Evolutionary conservation across 805 yeast species (phyloP).

Genomic region (Candida silvatica): DNA sequence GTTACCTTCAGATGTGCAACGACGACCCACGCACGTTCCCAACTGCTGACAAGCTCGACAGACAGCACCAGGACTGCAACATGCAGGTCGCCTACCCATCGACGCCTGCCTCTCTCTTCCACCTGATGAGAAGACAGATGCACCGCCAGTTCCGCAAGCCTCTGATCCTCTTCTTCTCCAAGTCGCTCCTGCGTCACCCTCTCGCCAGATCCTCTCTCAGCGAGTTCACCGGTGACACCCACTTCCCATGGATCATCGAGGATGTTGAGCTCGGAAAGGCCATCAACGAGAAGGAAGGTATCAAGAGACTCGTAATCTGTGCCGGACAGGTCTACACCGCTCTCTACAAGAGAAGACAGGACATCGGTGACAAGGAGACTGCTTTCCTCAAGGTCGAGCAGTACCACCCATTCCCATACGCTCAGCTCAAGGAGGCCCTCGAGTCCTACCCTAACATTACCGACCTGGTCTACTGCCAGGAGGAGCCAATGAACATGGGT

Average conservation of each 20-base stretch:
- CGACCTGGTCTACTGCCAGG: conserved; percentile 96
- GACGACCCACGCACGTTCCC: conserved; percentile 97
- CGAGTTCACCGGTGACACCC: conserved; percentile 87
- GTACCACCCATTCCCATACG: conserved; percentile 97
- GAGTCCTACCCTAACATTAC: conserved; percentile 71
- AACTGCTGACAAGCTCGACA: conserved; percentile 71
- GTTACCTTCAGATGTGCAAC: conserved; percentile 91
- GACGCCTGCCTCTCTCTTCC: conserved; percentile 96
- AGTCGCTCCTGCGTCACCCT: conserved; percentile 93
- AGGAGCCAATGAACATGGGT: conserved; percentile 98
- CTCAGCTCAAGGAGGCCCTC: conserved; percentile 80
- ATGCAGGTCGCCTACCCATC: conserved; percentile 98
- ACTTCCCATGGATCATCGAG: conserved; percentile 94
- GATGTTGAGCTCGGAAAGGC: conserved; percentile 79
- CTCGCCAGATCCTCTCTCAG: conserved; percentile 78
- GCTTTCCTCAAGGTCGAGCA: conserved; percentile 90
- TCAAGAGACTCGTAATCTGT: conserved; percentile 77
- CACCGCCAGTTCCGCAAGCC: conserved; percentile 98
- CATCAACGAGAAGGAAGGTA: conserved; percentile 70
- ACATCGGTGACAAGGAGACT: conserved; percentile 68
- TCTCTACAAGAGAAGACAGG: conserved; percentile 79
- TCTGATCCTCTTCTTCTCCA: conserved; percentile 79
- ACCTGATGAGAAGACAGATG: conserved; percentile 95
- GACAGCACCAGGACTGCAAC: conserved; percentile 99
- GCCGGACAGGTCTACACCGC: conserved; percentile 95